Base-by-base conservation (phyloP, 495 filamentous ascomycete species). In the Melanomma pulvis-pyrius region DNA sequence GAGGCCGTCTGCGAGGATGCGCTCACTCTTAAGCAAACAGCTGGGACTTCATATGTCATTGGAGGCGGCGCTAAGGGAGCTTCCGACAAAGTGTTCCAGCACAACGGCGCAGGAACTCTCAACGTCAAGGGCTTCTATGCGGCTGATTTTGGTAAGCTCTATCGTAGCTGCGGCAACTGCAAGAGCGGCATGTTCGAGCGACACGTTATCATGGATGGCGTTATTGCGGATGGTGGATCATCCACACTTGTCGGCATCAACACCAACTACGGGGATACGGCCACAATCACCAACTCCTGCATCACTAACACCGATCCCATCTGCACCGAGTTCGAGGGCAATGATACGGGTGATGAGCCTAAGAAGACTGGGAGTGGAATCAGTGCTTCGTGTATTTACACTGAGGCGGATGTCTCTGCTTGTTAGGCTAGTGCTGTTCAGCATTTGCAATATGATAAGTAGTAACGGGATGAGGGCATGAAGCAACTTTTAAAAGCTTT, bases 51-150 rank as follows among this genome's bases (percentile, higher is more conserved):
- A 3, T 65, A 78, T 69, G 81, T 87, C 72, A 82, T 78, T 61
- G 85, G 84, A 54, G 86, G 86, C 34, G 86, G 86, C 34, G 85
- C 85, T 1, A 75, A 80, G 15, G 75, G 76, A 30, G 85, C 86
- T 28, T 76, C 79, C 1, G 86, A 89, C 75, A 89, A 88, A 74
- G 81, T 89, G 30, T 77, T 89, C 61, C 86, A 88, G 75, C 82
- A 85, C 78, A 89, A 89, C 76, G 84, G 82, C 44, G 76, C 74
- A 28, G 86, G 86, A 21, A 86, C 82, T 1, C 78, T 87, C 28
- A 57, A 26, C 11, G 59, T 72, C 1, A 63, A 54, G 50, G 64
- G 70, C 51, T 72, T 72, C 67, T 72, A 44, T 25, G 61, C 51
- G 12, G 15, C 63, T 36, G 28, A 73, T 39, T 21, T 56, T 21